Base-by-base conservation (phyloP, 257 asterid genomes). In the Ilex asprella region DNA sequence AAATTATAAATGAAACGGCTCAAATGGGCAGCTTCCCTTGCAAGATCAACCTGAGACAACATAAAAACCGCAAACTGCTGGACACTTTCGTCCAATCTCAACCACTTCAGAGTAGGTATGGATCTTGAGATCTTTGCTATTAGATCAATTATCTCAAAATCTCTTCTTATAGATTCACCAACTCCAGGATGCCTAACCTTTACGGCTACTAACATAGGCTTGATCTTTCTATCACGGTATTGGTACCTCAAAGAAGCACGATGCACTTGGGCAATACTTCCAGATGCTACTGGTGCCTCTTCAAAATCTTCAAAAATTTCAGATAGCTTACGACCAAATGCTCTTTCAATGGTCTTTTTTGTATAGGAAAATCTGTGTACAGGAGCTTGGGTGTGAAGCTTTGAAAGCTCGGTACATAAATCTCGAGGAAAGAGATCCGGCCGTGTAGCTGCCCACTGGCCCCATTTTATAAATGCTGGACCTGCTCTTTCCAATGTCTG, bases 11-110 rank as follows among this genome's bases (percentile, higher is more conserved):
- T 53, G 15, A 53, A 53, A 53, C 57, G 57, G 57, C 57, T 53
- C 57, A 53, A 53, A 53, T 53, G 57, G 57, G 57, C 57, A 53
- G 57, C 57, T 53, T 53, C 57, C 30, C 57, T 53, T 53, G 57
- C 57, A 53, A 53, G 57, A 53, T 53, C 57, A n/a, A 53, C 57
- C 15, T 53, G 57, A 53, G 57, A 53, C 57, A 53, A 5, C 57
- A 53, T 53, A 21, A 53, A 53, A 53, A 53, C 57, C 3, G 57
- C 57, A n/a, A 53, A 53, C 30, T 53, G 57, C 57, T 53, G 27
- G 10, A 53, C 57, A 21, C 57, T 53, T 21, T 53, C 57, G 11
- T 53, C 57, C 57, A 53, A 16, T n/a, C 57, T 53, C 57, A 53
- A 53, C 57, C 57, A 53, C 30, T 14, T 53, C 30, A 53, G 57